Base-by-base conservation (phyloP, 2,329 filamentous ascomycete genomes). In the Triangularia verruculosa region DNA sequence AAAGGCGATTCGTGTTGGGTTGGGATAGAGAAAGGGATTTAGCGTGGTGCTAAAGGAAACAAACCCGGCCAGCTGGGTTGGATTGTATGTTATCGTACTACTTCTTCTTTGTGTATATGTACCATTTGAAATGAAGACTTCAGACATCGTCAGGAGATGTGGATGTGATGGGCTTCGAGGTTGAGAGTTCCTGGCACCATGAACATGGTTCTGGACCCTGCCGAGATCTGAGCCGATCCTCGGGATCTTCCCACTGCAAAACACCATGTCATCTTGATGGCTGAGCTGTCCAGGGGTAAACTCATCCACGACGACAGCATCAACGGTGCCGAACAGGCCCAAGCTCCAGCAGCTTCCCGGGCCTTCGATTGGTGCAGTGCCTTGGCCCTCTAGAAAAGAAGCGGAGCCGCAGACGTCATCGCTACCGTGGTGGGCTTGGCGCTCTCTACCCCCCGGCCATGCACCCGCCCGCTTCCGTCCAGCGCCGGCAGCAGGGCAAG, bases 401-500 rank as follows among this genome's bases (percentile, higher is more conserved):
- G 64, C 61, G 66, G 66, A 67, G 15, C 70, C 69, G 65, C 65
- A 64, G 69, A 73, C 72, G 72, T 74, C 72, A 74, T 70, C 65
- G 52, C 17, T 47, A n/a, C 39, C n/a, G 9, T 11, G n/a, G 9
- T 15, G 39, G 39, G 39, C 39, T 47, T 47, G 39, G 39, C 39
- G 39, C n/a, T 43, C 34, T 47, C 39, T 0, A 20, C 39, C 39
- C 39, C 39, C 39, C 6, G 30, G 39, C 39, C 7, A n/a, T 9
- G 6, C 39, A 47, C 39, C 39, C 39, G 39, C 39, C 39, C 39
- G 7, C 39, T 47, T 47, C 39, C 39, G 39, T 47, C n/a, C 39
- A 7, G n/a, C 5, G n/a, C 39, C 39, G 17, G n/a, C 39, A 47
- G 20, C n/a, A 20, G 39, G 39, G 34, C 34, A 47, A 47, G 39